phyloP scores from a whole-genome alignment of 2,329 filamentous ascomycete species.

The Penicillium glabrum region DNA sequence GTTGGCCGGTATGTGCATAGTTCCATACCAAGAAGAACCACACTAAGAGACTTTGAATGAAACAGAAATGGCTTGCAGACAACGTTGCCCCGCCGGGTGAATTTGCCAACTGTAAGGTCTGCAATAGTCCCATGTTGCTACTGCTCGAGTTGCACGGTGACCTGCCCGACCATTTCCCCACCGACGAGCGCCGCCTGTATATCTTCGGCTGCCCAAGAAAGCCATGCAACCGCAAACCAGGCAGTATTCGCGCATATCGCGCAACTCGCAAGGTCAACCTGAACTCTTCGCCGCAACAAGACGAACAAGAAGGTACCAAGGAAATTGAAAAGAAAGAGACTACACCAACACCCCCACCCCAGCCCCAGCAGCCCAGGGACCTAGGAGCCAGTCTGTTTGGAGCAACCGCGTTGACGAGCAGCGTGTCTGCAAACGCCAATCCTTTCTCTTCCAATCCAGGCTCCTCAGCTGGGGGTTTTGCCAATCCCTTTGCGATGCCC shows the following conservation, averaged over 20 bases:
- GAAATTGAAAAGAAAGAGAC: slow-evolving; percentile 21
- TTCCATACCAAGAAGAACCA: background rate
- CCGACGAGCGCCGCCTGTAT: slow-evolving; percentile 84
- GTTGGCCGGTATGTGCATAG: slow-evolving; percentile 67
- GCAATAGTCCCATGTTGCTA: slow-evolving; percentile 78
- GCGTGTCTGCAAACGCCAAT: slow-evolving; percentile 47
- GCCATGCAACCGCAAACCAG: slow-evolving; percentile 76
- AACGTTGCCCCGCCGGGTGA: slow-evolving; percentile 69
- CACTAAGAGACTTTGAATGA: slow-evolving; percentile 15
- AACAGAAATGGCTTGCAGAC: slow-evolving; percentile 80
- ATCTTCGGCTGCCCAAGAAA: slow-evolving; percentile 78
- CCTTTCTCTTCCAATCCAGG: slow-evolving; percentile 52
- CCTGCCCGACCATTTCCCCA: slow-evolving; percentile 79
- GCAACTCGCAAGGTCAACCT: slow-evolving; percentile 57
- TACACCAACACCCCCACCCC: slow-evolving; percentile 4
- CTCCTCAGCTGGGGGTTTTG: slow-evolving; percentile 27
- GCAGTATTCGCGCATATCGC: slow-evolving; percentile 74
- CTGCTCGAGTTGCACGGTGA: slow-evolving; percentile 90
- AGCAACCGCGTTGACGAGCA: slow-evolving; percentile 39
- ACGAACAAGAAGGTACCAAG: slow-evolving; percentile 14
- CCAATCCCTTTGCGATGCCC: slow-evolving; percentile 63
- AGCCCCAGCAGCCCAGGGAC: slow-evolving; percentile 34
- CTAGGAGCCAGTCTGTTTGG: slow-evolving; percentile 64
- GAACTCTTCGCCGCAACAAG: slow-evolving; percentile 26
- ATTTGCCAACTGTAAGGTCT: slow-evolving; percentile 82